Base-by-base conservation (phyloP, 2,329 filamentous ascomycete species). In the Fusarium miscanthi region DNA sequence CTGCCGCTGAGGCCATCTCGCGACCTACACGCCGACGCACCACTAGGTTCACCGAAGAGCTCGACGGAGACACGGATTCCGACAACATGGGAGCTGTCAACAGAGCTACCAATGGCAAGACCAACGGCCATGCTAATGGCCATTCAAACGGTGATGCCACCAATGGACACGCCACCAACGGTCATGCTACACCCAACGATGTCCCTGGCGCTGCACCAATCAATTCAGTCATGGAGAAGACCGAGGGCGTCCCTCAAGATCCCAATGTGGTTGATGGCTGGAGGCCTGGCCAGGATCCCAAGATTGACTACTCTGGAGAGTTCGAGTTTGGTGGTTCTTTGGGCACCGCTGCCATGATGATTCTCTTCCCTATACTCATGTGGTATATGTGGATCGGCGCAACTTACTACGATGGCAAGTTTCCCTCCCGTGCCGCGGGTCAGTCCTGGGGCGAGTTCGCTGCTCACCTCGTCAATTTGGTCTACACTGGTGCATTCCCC, bases 341-440 rank as follows among this genome's bases (percentile, higher is more conserved):
- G n/a, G 95, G 96, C 61, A 92, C 95, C 45, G 83, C 88, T 21
- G 85, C 89, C 74, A 94, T 98, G 89, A 98, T 98, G 94, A 87
- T 94, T 70, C 90, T 92, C 49, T 99, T 98, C 83, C 96, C 96
- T n/a, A 70, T 91, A 41, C 88, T 99, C 77, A 98, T 98, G 95
- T 98, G 94, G 88, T 98, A 98, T 85, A 97, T 99, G 95, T 98
- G 95, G 95, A 91, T 97, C 82, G 96, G 96, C 56, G 93, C 95
- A 38, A 95, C 92, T 54, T 97, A 95, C 84, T 99, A 98, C 84
- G 86, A 94, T 80, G 95, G 95, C 76, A 91, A 93, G 72, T 86
- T 97, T 57, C 96, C 96, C 21, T 84, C 85, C 46, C 93, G 90
- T 3, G 84, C 84, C 5, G 80, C 88, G 46, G 92, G 88, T 45